Conservation (phyloP, 257 asterid genomes). For the Nicotiana sylvestris region DNA sequence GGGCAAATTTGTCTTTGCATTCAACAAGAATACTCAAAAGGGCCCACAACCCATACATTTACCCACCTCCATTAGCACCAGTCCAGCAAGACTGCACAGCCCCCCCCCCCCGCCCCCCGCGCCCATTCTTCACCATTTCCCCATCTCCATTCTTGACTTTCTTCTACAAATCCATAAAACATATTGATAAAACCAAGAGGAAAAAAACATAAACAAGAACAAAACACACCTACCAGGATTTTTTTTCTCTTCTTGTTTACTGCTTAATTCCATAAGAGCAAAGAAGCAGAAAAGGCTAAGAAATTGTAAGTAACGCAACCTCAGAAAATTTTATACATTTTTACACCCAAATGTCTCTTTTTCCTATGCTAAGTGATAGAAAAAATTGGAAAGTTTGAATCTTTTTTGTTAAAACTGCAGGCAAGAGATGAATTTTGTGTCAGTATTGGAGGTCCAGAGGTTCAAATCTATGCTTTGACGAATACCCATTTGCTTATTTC, state of each 20-base stretch:
- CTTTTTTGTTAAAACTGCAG: not conserved
- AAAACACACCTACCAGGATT: not conserved
- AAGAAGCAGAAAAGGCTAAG: not conserved
- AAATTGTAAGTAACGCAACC: not conserved
- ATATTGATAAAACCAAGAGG: not conserved
- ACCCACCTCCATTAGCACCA: conserved; percentile 9
- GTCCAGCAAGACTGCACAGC: not conserved
- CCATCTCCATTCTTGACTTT: conserved; percentile 5
- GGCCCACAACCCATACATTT: conserved; percentile 12
- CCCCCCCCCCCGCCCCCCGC: too few species aligned
- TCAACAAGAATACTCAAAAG: not conserved
- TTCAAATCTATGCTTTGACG: conserved; percentile 14
- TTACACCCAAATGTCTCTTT: not conserved
- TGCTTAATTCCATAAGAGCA: not conserved
- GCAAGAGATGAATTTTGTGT: not conserved
- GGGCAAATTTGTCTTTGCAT: not conserved
- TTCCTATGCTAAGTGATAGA: too few species aligned
- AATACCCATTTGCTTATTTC: conserved; percentile 11
- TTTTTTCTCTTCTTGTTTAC: not conserved
- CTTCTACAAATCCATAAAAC: not conserved
- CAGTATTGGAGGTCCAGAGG: not conserved
- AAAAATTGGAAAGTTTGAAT: too few species aligned
- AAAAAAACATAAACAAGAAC: not conserved
- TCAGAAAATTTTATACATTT: not conserved
- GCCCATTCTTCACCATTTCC: not conserved